phyloP scores from a whole-genome alignment of 208 protist species.

The Trypanosoma cruzi region DNA sequence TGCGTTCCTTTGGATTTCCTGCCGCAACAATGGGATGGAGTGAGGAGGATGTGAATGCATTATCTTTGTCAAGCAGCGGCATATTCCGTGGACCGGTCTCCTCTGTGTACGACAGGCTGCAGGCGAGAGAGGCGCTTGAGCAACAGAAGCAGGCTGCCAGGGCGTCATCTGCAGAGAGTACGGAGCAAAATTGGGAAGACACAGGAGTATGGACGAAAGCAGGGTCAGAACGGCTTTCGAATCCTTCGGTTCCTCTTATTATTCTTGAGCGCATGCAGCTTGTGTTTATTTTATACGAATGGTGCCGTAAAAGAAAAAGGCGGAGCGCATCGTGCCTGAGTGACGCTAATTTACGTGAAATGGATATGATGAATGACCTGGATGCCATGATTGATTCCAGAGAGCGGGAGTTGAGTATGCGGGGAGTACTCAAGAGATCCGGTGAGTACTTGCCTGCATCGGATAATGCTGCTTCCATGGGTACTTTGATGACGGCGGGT shows the following conservation, averaged over 20 bases:
- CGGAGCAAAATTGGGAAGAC: neutral
- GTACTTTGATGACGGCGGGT: conserved; percentile 6
- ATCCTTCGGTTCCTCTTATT: conserved; percentile 18
- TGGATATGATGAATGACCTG: conserved; percentile 3
- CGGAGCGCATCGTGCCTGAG: neutral
- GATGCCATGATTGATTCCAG: conserved; percentile 22
- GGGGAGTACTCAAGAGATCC: neutral
- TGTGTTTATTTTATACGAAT: conserved; percentile 27
- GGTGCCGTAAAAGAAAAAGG: neutral
- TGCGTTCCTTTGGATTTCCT: neutral
- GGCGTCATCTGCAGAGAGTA: no score
- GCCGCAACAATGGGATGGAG: neutral
- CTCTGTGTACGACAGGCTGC: neutral
- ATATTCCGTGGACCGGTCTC: neutral
- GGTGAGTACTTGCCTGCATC: neutral
- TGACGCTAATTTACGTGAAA: neutral
- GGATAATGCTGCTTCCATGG: neutral
- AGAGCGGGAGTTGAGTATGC: conserved; percentile 11
- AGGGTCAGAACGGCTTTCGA: conserved; percentile 6
- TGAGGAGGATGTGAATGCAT: neutral
- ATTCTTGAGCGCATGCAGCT: conserved; percentile 26
- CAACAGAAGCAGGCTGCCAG: no score
- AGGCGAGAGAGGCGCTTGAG: neutral
- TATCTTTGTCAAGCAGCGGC: neutral
- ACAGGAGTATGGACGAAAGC: neutral